Evolutionary conservation across 1,284 basidiomycete genomes (phyloP).

Genomic region (Pseudozyma sp.): DNA sequence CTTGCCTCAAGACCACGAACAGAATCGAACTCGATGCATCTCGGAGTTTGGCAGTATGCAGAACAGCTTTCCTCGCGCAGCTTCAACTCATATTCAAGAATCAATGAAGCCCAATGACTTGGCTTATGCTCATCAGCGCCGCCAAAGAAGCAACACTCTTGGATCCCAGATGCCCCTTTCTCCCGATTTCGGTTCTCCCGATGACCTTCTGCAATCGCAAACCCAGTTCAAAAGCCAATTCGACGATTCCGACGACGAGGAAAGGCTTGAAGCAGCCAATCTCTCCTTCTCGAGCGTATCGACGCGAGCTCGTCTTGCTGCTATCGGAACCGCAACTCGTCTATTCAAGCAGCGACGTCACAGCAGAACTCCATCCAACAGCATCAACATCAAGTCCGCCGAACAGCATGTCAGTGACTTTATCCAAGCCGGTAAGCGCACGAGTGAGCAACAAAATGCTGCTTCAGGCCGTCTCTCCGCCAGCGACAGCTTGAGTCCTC

Average conservation of each 20-base stretch:
- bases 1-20: not conserved
- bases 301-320: conserved; percentile 29
- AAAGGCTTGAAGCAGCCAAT: conserved; percentile 11
- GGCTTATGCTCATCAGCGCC: not conserved
- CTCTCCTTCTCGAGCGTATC: conserved; percentile 9
- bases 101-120: not conserved
- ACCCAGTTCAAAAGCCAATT: conserved; percentile 33
- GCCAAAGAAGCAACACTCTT: conserved; percentile 16
- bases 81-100: not conserved
- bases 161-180: not conserved
- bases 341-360: conserved; percentile 32
- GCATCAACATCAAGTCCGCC: not conserved
- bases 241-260: conserved; percentile 50
- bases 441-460: not conserved
- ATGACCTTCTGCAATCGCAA: not conserved
- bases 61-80: not conserved
- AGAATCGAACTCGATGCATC: not conserved
- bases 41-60: conserved; percentile 13
- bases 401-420: not conserved
- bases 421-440: not conserved
- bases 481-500: conserved; percentile 19
- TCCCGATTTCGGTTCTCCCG: not conserved
- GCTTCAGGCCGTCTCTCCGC: conserved; percentile 1
- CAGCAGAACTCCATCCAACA: conserved; percentile 15
- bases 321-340: conserved; percentile 35